Evolutionary conservation across 306 rosid genomes (phyloP).

Genomic region (Vigna hirtella): DNA sequence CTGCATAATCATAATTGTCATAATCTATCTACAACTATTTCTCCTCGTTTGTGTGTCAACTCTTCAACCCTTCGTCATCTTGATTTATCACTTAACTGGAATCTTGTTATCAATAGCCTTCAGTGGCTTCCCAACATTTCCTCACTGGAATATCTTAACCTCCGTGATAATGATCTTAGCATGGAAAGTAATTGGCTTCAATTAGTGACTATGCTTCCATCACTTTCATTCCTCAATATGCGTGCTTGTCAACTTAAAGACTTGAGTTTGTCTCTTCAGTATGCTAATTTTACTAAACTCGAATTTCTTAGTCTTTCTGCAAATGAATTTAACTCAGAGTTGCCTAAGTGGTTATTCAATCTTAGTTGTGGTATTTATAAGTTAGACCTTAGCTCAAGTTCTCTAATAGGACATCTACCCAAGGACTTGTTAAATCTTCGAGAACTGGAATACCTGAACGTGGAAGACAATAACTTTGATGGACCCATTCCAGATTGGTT

Average conservation of each 20-base stretch:
- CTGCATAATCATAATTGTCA: background rate
- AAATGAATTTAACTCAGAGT: background rate
- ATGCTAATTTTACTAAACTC: background rate
- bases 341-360: background rate
- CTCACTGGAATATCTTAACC: background rate
- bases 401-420: background rate
- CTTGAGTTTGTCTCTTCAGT: background rate
- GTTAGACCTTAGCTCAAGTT: background rate
- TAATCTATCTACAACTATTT: no score
- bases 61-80: background rate
- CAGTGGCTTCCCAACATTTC: background rate
- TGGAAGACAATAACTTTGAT: background rate
- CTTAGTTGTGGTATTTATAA: background rate
- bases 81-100: background rate
- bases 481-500: background rate
- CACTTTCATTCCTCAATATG: background rate
- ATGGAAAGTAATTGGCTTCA: background rate
- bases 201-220: background rate
- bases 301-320: background rate
- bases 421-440: background rate
- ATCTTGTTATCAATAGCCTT: background rate
- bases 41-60: background rate
- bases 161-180: background rate
- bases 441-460: background rate
- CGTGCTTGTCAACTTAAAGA: background rate